These are phyloP conservation scores for Botrytis elliptica DNA, from an alignment of 2,329 filamentous ascomycete genomes.

Conservation along the genomic window DNA sequence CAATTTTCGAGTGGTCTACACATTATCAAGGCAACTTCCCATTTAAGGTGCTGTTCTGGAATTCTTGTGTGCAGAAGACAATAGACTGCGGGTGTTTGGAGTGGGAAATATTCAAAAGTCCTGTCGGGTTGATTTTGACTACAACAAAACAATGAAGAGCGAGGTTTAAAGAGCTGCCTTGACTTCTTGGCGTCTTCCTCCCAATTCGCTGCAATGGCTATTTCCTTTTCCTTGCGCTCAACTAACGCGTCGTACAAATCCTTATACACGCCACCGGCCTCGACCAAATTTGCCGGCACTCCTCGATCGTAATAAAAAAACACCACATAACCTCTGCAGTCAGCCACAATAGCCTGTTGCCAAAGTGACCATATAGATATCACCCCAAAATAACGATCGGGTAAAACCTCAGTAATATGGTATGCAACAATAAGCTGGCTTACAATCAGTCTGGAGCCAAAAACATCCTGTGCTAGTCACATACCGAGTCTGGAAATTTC, in stretches of 20 bases:
- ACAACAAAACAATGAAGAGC: too few species aligned
- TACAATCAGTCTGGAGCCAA: neutral
- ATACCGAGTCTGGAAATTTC: constrained; percentile 6
- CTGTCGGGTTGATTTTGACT: too few species aligned
- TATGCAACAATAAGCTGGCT: constrained; percentile 8
- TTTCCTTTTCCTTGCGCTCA: neutral
- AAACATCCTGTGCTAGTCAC: neutral
- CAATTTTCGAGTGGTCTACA: too few species aligned
- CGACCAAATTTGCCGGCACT: constrained; percentile 2
- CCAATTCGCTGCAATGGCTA: neutral
- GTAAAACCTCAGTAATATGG: constrained; percentile 3
- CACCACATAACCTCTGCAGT: neutral
- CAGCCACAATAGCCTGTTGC: constrained; percentile 9
- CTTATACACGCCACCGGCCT: constrained; percentile 5
- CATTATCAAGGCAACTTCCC: too few species aligned
- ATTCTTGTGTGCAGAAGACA: too few species aligned
- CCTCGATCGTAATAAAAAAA: constrained; percentile 7
- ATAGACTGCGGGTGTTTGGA: too few species aligned
- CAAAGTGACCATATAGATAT: constrained; percentile 8
- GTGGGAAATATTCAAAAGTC: too few species aligned
- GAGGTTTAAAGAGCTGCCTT: neutral
- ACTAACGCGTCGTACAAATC: constrained; percentile 6
- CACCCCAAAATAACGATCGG: constrained; percentile 13
- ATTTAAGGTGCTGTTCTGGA: too few species aligned
- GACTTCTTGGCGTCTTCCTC: neutral